These are phyloP conservation scores for Mycosarcoma mackinlayi DNA, from an alignment of 1,284 basidiomycete genomes.

Conservation along the genomic window DNA sequence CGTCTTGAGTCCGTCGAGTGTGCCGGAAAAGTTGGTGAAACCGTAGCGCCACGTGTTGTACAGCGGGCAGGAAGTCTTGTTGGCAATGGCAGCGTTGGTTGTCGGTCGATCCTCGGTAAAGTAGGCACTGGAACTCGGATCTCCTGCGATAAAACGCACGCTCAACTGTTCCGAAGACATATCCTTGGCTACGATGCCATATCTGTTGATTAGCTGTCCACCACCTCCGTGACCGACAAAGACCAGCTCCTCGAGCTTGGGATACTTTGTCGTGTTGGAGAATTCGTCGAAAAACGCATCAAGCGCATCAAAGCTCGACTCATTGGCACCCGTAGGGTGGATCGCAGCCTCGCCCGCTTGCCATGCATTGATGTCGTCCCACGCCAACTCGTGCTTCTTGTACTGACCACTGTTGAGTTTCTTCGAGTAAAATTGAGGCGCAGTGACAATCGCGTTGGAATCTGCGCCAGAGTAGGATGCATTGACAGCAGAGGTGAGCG, in stretches of 20 bases:
- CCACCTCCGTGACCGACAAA: conserved; percentile 67
- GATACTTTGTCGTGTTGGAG: conserved; percentile 47
- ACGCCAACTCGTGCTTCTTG: conserved; percentile 52
- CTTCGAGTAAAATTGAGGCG: conserved; percentile 61
- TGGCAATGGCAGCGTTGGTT: conserved; percentile 41
- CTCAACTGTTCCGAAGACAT: conserved; percentile 18
- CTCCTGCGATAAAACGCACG: conserved; percentile 62
- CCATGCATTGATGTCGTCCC: conserved; percentile 64
- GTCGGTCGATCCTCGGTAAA: conserved; percentile 62
- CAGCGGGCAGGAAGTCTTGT: conserved; percentile 39
- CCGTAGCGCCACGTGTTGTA: conserved; percentile 67
- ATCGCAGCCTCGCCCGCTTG: conserved; percentile 59
- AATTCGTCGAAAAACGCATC: conserved; percentile 60
- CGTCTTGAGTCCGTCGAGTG: conserved; percentile 38
- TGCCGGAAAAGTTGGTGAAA: conserved; percentile 59
- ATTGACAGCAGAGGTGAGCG: conserved; percentile 43
- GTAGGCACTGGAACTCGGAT: conserved; percentile 59
- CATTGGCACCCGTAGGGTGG: conserved; percentile 51
- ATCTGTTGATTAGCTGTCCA: conserved; percentile 63
- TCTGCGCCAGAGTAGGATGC: conserved; percentile 34
- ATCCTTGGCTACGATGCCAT: conserved; percentile 58
- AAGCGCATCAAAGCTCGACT: conserved; percentile 61
- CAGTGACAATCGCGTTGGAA: conserved; percentile 54
- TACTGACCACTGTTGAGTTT: conserved; percentile 60
- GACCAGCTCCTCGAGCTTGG: conserved; percentile 57